phyloP scores from a whole-genome alignment of 176 grass and related monocot genomes.

The Triticum urartu region DNA sequence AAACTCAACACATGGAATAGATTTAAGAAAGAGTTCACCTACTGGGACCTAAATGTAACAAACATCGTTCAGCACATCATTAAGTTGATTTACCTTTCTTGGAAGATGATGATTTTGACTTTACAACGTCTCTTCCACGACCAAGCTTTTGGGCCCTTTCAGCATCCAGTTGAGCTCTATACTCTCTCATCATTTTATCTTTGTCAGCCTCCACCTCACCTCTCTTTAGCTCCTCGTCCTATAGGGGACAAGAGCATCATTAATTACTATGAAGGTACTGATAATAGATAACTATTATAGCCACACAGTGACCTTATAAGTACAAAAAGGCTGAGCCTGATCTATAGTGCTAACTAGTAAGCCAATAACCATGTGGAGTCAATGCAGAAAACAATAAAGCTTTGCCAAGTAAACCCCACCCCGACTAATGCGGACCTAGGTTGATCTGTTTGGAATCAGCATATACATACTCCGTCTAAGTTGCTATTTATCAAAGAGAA shows the following conservation, averaged over 20 bases:
- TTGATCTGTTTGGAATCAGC: background rate
- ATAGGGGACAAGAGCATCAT: slow-evolving; percentile 29
- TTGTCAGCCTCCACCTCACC: slow-evolving; percentile 95
- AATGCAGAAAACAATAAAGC: background rate
- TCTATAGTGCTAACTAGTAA: background rate
- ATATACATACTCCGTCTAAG: background rate
- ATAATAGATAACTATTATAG: background rate
- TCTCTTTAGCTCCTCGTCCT: slow-evolving; percentile 96
- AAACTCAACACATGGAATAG: slow-evolving; percentile 17
- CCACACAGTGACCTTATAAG: background rate
- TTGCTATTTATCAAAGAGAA: slow-evolving; percentile 1
- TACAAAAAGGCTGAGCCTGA: background rate
- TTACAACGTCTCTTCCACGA: slow-evolving; percentile 60
- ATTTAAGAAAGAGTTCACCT: background rate
- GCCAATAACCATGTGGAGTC: background rate
- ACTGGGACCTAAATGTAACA: background rate
- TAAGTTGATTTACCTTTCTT: slow-evolving; percentile 66
- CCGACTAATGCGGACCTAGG: background rate
- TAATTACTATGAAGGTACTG: background rate
- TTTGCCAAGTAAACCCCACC: background rate
- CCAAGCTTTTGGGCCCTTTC: slow-evolving; percentile 87
- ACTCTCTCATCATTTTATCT: slow-evolving; percentile 99
- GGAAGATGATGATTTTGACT: slow-evolving; percentile 57
- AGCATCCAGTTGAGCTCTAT: slow-evolving; percentile 97
- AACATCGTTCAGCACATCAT: background rate